These are phyloP conservation scores for Podospora pseudopauciseta DNA, from an alignment of 495 filamentous ascomycete genomes.

Conservation along the genomic window DNA sequence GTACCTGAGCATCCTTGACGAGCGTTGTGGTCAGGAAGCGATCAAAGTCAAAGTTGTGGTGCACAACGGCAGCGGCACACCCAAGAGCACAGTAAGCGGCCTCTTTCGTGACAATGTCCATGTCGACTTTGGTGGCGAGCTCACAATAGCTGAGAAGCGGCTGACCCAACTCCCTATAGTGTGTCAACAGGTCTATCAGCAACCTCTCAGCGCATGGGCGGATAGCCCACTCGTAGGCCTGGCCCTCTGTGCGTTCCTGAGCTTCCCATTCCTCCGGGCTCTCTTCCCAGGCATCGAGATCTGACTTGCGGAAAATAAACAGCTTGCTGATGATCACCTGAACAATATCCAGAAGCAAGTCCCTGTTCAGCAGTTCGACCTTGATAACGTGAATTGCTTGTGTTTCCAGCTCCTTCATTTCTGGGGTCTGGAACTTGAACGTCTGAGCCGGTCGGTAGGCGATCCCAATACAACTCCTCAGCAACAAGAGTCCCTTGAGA, in stretches of 20 bases:
- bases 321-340: slow-evolving; percentile 80
- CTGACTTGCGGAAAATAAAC: slow-evolving; percentile 79
- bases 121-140: slow-evolving; percentile 60
- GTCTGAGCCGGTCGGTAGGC: slow-evolving; percentile 73
- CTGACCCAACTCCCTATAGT: slow-evolving; percentile 73
- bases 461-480: slow-evolving; percentile 81
- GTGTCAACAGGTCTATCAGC: slow-evolving; percentile 83
- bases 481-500: slow-evolving; percentile 73
- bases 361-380: slow-evolving; percentile 65
- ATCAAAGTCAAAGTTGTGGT: slow-evolving; percentile 72
- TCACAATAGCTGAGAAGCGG: slow-evolving; percentile 78
- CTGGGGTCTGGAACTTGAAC: slow-evolving; percentile 71
- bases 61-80: slow-evolving; percentile 71
- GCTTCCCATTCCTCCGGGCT: slow-evolving; percentile 92
- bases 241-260: slow-evolving; percentile 71
- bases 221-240: slow-evolving; percentile 83
- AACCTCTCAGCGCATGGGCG: slow-evolving; percentile 89
- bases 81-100: slow-evolving; percentile 92
- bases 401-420: slow-evolving; percentile 67
- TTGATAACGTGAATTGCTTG: slow-evolving; percentile 62
- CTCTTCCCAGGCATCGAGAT: slow-evolving; percentile 86
- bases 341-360: slow-evolving; percentile 73
- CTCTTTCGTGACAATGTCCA: slow-evolving; percentile 79
- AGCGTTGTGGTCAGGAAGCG: slow-evolving; percentile 69
- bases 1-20: slow-evolving; percentile 72